Evolutionary conservation across 139 green algal species (phyloP), one percentile per base, ranked within the genome.

Genomic region (Pleodorina starrii): DNA sequence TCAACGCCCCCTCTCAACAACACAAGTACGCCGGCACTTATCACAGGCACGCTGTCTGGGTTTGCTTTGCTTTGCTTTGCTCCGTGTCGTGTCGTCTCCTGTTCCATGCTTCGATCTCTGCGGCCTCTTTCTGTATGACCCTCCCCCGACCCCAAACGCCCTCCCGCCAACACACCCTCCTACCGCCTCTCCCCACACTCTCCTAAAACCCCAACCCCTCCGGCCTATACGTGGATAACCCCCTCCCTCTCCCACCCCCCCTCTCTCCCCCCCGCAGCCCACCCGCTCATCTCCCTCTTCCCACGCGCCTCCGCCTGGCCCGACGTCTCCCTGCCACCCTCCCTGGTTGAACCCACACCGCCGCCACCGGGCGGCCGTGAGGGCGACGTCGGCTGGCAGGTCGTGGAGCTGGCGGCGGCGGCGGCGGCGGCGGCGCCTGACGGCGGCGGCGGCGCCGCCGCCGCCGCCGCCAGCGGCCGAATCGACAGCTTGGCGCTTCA

Each of bases 401-500:
- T 87, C 25, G 40, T 75, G 38, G 80, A 75, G 4, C 17, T 87
- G 40, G 25, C 6, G 59, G 42, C 80, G 40, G n/a, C 27, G 35
- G 51, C 76, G 76, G n/a, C 76, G 35, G 48, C 48, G 46, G 46
- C n/a, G 17, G 76, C 27, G 0, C n/a, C n/a, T n/a, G 77, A 5
- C 3, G 32, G 57, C 19, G n/a, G 25, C n/a, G 74, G 74, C 46
- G 74, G 74, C 46, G 57, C 23, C 3, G 35, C 4, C 36, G 35
- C 35, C 43, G 43, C 23, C 54, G 40, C n/a, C 57, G 78, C 48
- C 21, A 32, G 36, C 16, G 80, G 60, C 6, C 80, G 80, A 2
- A 38, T 85, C 36, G 78, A 85, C 78, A 46, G 36, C 21, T 60
- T 87, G 59, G 80, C 80, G 80, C 80, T 87, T 25, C 80, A 87